Conservation (phyloP, 2,329 filamentous ascomycete species). For the Aspergillus novoparasiticus region DNA sequence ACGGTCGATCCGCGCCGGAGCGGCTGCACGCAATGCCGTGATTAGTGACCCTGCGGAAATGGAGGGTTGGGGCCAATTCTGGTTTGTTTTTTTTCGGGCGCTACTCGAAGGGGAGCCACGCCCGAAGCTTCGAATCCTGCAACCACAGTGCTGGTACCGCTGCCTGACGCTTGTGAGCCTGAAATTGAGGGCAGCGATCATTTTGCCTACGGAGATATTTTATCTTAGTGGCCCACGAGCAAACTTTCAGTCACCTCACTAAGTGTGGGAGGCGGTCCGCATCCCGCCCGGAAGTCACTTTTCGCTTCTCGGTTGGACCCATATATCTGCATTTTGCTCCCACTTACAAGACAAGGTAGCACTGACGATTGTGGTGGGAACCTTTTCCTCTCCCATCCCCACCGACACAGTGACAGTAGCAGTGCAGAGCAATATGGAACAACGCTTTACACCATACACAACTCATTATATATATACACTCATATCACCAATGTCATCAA, state of each 20-base stretch:
- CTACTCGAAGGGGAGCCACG: constrained; percentile 19
- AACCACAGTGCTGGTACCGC: constrained; percentile 23
- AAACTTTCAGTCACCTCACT: constrained; percentile 13
- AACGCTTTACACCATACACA: background rate
- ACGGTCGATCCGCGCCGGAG: constrained; percentile 16
- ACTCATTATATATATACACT: too few relatives aligned
- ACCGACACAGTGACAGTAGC: background rate
- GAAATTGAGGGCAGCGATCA: constrained; percentile 14
- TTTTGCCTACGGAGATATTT: constrained; percentile 7
- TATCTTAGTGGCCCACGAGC: constrained; percentile 13
- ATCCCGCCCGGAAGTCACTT: constrained; percentile 28
- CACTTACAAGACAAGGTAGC: background rate
- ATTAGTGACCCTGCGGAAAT: constrained; percentile 13
- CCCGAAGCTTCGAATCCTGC: constrained; percentile 23
- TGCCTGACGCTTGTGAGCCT: constrained; percentile 12
- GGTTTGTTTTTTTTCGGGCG: constrained; percentile 15
- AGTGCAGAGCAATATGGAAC: background rate
- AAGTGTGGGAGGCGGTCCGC: constrained; percentile 26
- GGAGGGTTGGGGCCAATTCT: constrained; percentile 10
- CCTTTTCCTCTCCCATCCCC: background rate
- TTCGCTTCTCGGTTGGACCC: constrained; percentile 8
- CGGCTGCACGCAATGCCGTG: constrained; percentile 23
- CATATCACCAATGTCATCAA: too few relatives aligned
- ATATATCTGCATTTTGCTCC: constrained; percentile 1
- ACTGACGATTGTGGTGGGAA: background rate